A percentile compares a stretch with the other conserved stretches of the same genome.
phyloP scores from a whole-genome alignment of 2,329 filamentous ascomycete species.

The Penicillium sp. region DNA sequence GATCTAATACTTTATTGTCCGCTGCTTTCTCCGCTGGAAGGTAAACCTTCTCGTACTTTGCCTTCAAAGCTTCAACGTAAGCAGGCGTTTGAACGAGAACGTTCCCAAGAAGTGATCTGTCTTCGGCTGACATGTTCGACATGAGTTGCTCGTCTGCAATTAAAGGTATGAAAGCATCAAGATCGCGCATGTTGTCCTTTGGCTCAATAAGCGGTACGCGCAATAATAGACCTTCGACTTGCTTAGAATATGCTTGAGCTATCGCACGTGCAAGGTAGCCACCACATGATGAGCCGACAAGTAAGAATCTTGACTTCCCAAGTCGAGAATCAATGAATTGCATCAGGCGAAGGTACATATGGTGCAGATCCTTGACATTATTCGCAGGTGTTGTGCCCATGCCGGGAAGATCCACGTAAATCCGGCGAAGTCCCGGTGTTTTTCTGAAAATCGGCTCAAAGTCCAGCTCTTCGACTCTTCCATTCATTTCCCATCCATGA shows the following conservation, averaged over 20 bases:
- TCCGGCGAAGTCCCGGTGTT: constrained; percentile 20
- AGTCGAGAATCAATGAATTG: constrained; percentile 30
- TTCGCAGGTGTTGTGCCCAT: constrained; percentile 30
- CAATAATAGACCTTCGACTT: constrained; percentile 28
- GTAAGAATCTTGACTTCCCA: constrained; percentile 22
- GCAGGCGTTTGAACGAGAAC: constrained; percentile 28
- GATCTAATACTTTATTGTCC: constrained; percentile 23
- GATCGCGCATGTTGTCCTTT: constrained; percentile 22
- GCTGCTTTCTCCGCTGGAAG: constrained; percentile 19
- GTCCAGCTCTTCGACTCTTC: constrained; percentile 23
- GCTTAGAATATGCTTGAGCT: constrained; percentile 25
- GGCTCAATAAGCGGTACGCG: constrained; percentile 31
- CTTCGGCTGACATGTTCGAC: constrained; percentile 20
- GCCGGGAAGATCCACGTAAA: constrained; percentile 33
- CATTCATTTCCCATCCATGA: constrained; percentile 29
- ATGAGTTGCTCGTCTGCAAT: constrained; percentile 26
- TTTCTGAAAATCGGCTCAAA: constrained; percentile 31
- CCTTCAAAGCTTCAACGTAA: constrained; percentile 23
- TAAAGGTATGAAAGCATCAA: constrained; percentile 26
- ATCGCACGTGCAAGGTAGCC: constrained; percentile 30
- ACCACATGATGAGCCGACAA: constrained; percentile 31
- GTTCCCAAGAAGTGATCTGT: constrained; percentile 24
- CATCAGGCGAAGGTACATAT: constrained; percentile 26
- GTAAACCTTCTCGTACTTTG: constrained; percentile 18
- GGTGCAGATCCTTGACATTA: constrained; percentile 25